Percentiles rank a stretch among this genome's conserved stretches.
Conservation (phyloP, 805 yeast species). For the Metschnikowia peoriensis region DNA sequence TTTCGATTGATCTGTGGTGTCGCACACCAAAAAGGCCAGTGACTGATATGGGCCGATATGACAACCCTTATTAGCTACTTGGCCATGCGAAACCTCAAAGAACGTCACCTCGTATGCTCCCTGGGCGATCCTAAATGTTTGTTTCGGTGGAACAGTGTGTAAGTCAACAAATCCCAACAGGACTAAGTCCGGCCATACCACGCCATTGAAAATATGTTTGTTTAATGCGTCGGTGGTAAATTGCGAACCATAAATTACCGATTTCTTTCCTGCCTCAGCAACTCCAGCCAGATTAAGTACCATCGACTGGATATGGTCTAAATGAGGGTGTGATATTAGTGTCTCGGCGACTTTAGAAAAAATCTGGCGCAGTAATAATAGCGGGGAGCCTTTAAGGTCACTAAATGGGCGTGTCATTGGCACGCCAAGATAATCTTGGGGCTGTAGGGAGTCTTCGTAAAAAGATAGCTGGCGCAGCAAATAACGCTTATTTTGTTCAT, state of each 20-base stretch:
- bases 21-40: slow-evolving; percentile 59
- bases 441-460: slow-evolving; percentile 31
- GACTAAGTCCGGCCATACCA: slow-evolving; percentile 75
- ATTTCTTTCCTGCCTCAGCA: slow-evolving; percentile 1
- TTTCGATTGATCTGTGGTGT: slow-evolving; percentile 28
- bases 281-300: slow-evolving; percentile 69
- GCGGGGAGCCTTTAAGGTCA: slow-evolving; percentile 11
- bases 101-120: slow-evolving; percentile 24
- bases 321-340: slow-evolving; percentile 76
- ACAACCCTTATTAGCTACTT: slow-evolving; percentile 9
- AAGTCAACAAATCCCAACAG: slow-evolving; percentile 26
- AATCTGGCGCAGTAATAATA: slow-evolving; percentile 13
- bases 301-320: slow-evolving; percentile 74
- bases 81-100: slow-evolving; percentile 38
- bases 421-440: slow-evolving; percentile 25
- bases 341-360: slow-evolving; percentile 28
- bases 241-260: slow-evolving; percentile 44
- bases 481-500: background rate
- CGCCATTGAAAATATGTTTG: slow-evolving; percentile 64
- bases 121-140: slow-evolving; percentile 16
- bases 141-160: slow-evolving; percentile 14
- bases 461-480: slow-evolving; percentile 19
- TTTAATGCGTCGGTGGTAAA: slow-evolving; percentile 53
- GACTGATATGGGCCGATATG: slow-evolving; percentile 35
- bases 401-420: slow-evolving; percentile 26